phyloP scores from a whole-genome alignment of 441 rosid species.

The Erodium chrysanthum region DNA sequence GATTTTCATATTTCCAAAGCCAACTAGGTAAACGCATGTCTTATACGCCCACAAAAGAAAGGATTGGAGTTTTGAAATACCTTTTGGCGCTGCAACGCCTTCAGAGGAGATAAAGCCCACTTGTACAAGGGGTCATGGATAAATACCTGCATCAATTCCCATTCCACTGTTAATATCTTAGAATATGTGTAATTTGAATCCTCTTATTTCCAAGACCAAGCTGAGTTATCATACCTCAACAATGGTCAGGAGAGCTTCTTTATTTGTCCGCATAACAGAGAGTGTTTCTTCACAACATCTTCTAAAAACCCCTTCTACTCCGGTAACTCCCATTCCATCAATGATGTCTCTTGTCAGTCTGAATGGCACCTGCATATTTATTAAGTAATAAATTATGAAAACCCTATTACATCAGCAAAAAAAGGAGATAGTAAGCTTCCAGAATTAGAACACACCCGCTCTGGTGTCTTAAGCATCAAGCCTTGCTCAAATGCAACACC shows the following conservation, averaged over 20 bases:
- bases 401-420: background rate
- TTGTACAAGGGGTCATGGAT: constrained; percentile 96
- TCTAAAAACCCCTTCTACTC: constrained; percentile 95
- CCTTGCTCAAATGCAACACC: constrained; percentile 99
- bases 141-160: constrained; percentile 60
- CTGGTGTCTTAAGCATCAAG: constrained; percentile 95
- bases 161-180: background rate
- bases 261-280: constrained; percentile 89
- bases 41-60: background rate
- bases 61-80: constrained; percentile 31
- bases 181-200: background rate
- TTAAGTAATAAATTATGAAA: constrained; percentile 16
- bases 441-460: constrained; percentile 42
- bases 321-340: constrained; percentile 97
- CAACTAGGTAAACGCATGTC: background rate
- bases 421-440: constrained; percentile 13
- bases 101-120: constrained; percentile 94
- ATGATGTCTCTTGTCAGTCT: constrained; percentile 87
- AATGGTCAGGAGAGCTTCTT: constrained; percentile 89
- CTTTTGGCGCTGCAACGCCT: constrained; percentile 99
- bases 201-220: background rate
- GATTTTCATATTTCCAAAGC: background rate
- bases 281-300: constrained; percentile 95
- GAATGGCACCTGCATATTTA: constrained; percentile 69
- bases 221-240: constrained; percentile 52